Evolutionary conservation across 2,329 filamentous ascomycete genomes (phyloP).

Genomic region (Talaromyces sp.): DNA sequence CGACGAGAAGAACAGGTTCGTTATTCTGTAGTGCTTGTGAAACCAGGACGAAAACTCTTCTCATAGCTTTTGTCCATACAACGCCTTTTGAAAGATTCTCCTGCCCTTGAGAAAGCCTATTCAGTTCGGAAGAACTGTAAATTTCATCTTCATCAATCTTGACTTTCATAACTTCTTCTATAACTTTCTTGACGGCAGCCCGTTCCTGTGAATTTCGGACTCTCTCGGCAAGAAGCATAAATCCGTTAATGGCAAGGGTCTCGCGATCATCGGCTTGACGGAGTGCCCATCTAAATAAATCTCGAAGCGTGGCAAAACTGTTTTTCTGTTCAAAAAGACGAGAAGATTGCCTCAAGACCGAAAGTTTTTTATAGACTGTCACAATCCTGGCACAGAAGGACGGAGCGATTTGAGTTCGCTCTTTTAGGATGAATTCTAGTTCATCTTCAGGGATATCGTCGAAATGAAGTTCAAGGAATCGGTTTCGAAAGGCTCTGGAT

Average conservation of each 20-base stretch:
- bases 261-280: slow-evolving; percentile 79
- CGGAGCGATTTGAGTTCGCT: slow-evolving; percentile 81
- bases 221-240: slow-evolving; percentile 91
- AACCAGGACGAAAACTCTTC: slow-evolving; percentile 84
- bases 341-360: slow-evolving; percentile 80
- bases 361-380: slow-evolving; percentile 87
- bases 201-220: slow-evolving; percentile 89
- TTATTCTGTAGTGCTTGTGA: slow-evolving; percentile 79
- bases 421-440: slow-evolving; percentile 82
- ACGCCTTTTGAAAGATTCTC: slow-evolving; percentile 44
- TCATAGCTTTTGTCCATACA: slow-evolving; percentile 95
- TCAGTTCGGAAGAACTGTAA: slow-evolving; percentile 60
- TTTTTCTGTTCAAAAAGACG: slow-evolving; percentile 95
- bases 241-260: slow-evolving; percentile 85
- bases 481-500: slow-evolving; percentile 90
- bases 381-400: slow-evolving; percentile 91
- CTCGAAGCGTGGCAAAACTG: slow-evolving; percentile 91
- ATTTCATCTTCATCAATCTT: slow-evolving; percentile 68
- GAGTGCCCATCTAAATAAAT: slow-evolving; percentile 92
- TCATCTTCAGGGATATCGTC: slow-evolving; percentile 97
- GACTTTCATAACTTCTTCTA: slow-evolving; percentile 87
- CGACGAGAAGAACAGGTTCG: slow-evolving; percentile 89
- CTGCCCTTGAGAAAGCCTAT: slow-evolving; percentile 49
- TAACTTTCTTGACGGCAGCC: slow-evolving; percentile 74
- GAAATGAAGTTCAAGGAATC: slow-evolving; percentile 94